A percentile compares a stretch with the other conserved stretches of the same genome.
Evolutionary conservation across 1,284 basidiomycete species (phyloP).

Genomic region (Leccinum solheimii): DNA sequence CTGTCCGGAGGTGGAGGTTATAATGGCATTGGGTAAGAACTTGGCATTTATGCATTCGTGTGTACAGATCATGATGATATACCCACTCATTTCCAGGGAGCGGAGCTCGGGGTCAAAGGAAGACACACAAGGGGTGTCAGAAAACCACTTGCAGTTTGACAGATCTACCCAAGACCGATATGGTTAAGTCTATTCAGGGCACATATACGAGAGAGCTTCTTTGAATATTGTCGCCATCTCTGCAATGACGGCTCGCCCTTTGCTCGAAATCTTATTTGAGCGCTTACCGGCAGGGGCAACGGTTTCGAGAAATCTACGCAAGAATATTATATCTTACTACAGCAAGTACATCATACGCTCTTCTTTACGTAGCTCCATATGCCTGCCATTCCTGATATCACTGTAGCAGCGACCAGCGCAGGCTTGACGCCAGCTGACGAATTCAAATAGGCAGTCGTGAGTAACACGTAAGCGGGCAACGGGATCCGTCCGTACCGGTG

Average conservation of each 20-base stretch:
- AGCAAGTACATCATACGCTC: constrained; percentile 55
- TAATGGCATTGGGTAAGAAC: constrained; percentile 36
- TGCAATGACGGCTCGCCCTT: constrained; percentile 37
- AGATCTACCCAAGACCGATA: constrained; percentile 49
- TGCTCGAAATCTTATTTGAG: constrained; percentile 41
- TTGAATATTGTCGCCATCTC: constrained; percentile 31
- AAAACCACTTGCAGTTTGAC: constrained; percentile 42
- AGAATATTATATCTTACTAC: constrained; percentile 52
- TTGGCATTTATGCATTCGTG: constrained; percentile 40
- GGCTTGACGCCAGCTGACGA: constrained; percentile 85
- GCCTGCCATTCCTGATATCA: constrained; percentile 88
- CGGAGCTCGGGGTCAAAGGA: constrained; percentile 46
- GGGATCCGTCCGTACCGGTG: constrained; percentile 67
- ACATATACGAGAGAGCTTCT: constrained; percentile 33
- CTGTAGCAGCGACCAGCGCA: constrained; percentile 82
- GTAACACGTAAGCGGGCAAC: constrained; percentile 36
- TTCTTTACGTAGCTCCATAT: constrained; percentile 92
- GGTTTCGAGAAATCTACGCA: constrained; percentile 32
- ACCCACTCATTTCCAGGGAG: constrained; percentile 43
- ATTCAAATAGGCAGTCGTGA: constrained; percentile 32
- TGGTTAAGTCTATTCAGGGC: constrained; percentile 44
- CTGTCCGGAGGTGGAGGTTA: constrained; percentile 31
- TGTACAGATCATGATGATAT: constrained; percentile 40
- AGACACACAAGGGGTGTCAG: constrained; percentile 44
- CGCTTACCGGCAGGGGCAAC: constrained; percentile 33